Base-by-base conservation (phyloP, 805 yeast genomes). In the Hanseniaspora jakobsenii region DNA sequence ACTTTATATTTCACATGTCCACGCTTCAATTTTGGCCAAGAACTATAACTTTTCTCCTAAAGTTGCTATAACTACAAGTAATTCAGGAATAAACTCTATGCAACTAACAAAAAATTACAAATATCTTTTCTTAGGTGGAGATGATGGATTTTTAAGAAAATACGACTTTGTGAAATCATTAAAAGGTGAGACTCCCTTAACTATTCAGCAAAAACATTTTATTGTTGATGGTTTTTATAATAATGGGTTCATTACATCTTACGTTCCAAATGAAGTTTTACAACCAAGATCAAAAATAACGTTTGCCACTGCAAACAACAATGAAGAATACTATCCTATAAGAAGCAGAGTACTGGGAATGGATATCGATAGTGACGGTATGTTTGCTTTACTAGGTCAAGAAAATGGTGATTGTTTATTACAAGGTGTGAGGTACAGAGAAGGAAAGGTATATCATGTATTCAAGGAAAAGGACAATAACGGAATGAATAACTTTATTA, bases 201-300 rank as follows among this genome's bases (percentile, higher is more conserved):
- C 97, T 0, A 82, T 86, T 49, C 85, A 94, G 2, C 98, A 91
- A 59, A 76, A 75, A 55, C 97, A 91, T 60, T 81, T 83, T 38
- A 67, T 86, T 39, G 85, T 85, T 19, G 98, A 91, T 58, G 73
- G 91, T 1, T 74, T 91, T 26, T 72, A 81, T 7, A 79, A 81
- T 55, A 91, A 86, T 0, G 98, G 97, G 6, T 78, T 84, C 4
- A 63, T 87, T 4, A 57, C 71, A 13, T 79, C 91, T 0, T 89
- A 85, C 64, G 91, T 96, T 95, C 97, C 89, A 56, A 91, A 91
- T 60, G 97, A 91, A 63, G 83, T 86, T 54, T 96, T 97, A 0
- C 65, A 75, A 56, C 69, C 47, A 66, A 66, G 50, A 57, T 66
- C 66, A 48, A 56, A 67, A 48, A 56, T 61, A 52, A 61, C 51